These are phyloP conservation scores for Pestalotiopsis sp. DNA, from an alignment of 2,329 filamentous ascomycete species.

Conservation along the genomic window DNA sequence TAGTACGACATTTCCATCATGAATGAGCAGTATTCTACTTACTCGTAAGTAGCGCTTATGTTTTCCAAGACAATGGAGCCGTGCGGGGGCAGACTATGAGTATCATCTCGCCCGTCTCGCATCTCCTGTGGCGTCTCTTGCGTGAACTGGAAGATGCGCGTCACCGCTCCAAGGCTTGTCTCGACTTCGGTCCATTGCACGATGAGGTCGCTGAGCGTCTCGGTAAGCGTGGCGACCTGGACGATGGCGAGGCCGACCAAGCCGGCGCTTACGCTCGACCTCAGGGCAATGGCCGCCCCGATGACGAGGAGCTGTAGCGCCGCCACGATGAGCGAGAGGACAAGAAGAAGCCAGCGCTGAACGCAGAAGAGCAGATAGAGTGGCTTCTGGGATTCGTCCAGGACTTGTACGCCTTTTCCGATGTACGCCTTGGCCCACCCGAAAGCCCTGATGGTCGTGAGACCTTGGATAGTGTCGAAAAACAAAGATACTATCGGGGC, in stretches of 20 bases:
- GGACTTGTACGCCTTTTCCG: slow-evolving; percentile 31
- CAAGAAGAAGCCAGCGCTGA: slow-evolving; percentile 33
- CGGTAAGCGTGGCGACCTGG: slow-evolving; percentile 27
- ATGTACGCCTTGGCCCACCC: slow-evolving; percentile 40
- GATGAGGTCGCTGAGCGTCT: slow-evolving; percentile 23
- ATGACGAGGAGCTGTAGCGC: slow-evolving; percentile 41
- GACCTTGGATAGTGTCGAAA: slow-evolving; percentile 43
- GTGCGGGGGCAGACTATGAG: background rate
- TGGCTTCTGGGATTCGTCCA: slow-evolving; percentile 34
- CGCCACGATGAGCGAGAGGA: slow-evolving; percentile 23
- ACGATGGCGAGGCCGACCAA: slow-evolving; percentile 34
- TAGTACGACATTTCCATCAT: background rate
- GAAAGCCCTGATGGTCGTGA: slow-evolving; percentile 48
- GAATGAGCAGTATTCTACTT: background rate
- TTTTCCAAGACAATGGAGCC: background rate
- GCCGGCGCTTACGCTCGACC: slow-evolving; percentile 32
- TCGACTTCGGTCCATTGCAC: slow-evolving; percentile 30
- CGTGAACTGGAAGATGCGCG: slow-evolving; percentile 16
- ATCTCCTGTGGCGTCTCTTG: slow-evolving; percentile 2
- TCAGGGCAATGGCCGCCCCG: slow-evolving; percentile 35
- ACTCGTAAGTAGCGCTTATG: background rate
- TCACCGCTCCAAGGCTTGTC: slow-evolving; percentile 28
- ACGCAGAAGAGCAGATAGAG: slow-evolving; percentile 38
- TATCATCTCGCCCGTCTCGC: background rate
- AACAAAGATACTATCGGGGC: slow-evolving; percentile 48